Base-by-base conservation (phyloP, 2,329 filamentous ascomycete species). In the Hypoxylon sp. region DNA sequence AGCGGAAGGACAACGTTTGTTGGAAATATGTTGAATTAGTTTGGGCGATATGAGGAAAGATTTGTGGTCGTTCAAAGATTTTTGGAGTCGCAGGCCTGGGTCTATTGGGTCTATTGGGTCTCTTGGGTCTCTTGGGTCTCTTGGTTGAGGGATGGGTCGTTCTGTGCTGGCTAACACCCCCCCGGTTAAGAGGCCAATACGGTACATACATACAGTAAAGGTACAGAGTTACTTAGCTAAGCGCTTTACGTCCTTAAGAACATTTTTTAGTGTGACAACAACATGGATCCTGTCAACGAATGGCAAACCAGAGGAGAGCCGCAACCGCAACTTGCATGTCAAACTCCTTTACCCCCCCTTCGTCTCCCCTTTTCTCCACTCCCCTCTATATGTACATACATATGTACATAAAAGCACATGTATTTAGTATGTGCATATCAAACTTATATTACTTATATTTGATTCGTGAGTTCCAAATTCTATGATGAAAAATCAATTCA, bases 31-130 rank as follows among this genome's bases (percentile, higher is more conserved):
- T 44, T 57, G 55, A 54, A 55, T 33, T 59, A 57, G 26, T 48
- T 57, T 64, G 56, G 59, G 39, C 42, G 35, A 62, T 56, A 17
- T 55, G 46, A 62, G 33, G 62, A 48, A 46, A 64, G 51, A 35
- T 59, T 42, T 31, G 35, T 62, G 44, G 52, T 57, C 52, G 55
- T 65, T 65, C 51, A 63, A 67, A 67, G 67, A 66, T 63, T 69
- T 69, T 69, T 69, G 63, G 58, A 66, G 58, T 44, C 39, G 39
- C 39, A 44, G 17, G 17, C 17, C 39, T n/a, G 39, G n/a, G 29
- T 31, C 17, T 17, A 8, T 17, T 44, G n/a, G 33, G 11, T 37
- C 5, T 10, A 10, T 4, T 37, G 11, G 11, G 33, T 37, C 14
- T 37, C 33, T 14, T 37, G 33, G 33, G 9, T 37, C 33, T 13